A percentile compares a stretch with the other conserved stretches of the same genome.
Conservation (phyloP, 768 basidiomycete species). For the Strobilomyces echinocephalus region DNA sequence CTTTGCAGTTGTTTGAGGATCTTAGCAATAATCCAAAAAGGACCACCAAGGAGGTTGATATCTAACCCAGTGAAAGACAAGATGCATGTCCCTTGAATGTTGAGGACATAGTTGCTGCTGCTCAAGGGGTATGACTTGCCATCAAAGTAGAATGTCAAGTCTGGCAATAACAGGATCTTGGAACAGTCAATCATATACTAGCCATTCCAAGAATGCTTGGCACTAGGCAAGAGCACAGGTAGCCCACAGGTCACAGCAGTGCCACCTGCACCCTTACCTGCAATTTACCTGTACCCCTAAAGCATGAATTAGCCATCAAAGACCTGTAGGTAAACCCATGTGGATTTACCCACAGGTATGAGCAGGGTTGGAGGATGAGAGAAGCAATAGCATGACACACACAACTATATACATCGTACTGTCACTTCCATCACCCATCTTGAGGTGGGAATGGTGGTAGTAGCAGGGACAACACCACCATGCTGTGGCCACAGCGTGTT, state of each 20-base stretch:
- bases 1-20: slow-evolving; percentile 3
- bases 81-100: slow-evolving; percentile 90
- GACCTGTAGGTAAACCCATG: not conserved
- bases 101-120: slow-evolving; percentile 83
- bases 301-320: not conserved
- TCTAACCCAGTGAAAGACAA: slow-evolving; percentile 91
- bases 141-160: slow-evolving; percentile 77
- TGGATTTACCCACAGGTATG: not conserved
- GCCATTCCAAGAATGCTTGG: slow-evolving; percentile 92
- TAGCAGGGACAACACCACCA: too few species aligned
- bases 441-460: too few species aligned
- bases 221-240: slow-evolving; percentile 36
- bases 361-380: too few species aligned
- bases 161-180: slow-evolving; percentile 78
- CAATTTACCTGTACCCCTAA: not conserved
- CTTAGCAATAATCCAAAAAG: slow-evolving; percentile 88
- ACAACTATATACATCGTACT: too few species aligned
- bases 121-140: slow-evolving; percentile 77
- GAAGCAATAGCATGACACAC: too few species aligned
- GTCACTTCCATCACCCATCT: too few species aligned
- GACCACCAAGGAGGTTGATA: slow-evolving; percentile 72
- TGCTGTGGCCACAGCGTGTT: too few species aligned
- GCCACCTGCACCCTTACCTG: not conserved
- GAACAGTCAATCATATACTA: slow-evolving; percentile 90
- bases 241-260: not conserved